Evolutionary conservation across 2,329 filamentous ascomycete genomes (phyloP).

Genomic region (Fusarium cicatricum): DNA sequence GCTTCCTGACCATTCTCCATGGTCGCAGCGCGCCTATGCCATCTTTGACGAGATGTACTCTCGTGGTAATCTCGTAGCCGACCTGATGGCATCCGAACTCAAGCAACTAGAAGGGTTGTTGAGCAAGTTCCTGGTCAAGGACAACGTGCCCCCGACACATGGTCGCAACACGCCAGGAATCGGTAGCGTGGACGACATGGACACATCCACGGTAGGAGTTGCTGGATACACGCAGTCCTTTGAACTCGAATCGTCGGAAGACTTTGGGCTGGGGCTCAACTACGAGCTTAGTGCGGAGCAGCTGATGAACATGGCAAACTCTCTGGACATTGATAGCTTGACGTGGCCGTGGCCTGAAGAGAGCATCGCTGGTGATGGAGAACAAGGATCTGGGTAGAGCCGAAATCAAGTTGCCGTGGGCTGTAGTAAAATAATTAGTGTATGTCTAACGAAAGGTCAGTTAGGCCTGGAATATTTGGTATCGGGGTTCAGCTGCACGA

Average conservation of each 20-base stretch:
- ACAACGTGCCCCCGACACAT: background rate
- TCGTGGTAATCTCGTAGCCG: slow-evolving; percentile 55
- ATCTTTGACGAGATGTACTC: slow-evolving; percentile 57
- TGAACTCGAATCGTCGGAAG: slow-evolving; percentile 5
- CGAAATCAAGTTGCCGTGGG: no score
- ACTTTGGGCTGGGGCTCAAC: slow-evolving; percentile 17
- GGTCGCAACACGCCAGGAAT: slow-evolving; percentile 6
- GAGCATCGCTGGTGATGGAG: background rate
- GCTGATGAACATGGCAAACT: slow-evolving; percentile 30
- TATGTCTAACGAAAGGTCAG: no score
- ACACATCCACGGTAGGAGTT: background rate
- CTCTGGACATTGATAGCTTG: slow-evolving; percentile 32
- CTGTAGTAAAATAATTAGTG: no score
- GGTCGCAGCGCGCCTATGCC: slow-evolving; percentile 51
- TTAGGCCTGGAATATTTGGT: no score
- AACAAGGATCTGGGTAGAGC: background rate
- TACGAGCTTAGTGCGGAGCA: slow-evolving; percentile 35
- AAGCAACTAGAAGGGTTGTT: slow-evolving; percentile 21
- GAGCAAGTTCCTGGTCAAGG: slow-evolving; percentile 4
- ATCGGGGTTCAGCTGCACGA: no score
- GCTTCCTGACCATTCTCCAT: slow-evolving; percentile 46
- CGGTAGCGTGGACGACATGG: background rate
- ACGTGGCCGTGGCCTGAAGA: slow-evolving; percentile 31
- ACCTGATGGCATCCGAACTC: slow-evolving; percentile 42
- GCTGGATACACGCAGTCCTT: slow-evolving; percentile 10